phyloP scores from a whole-genome alignment of 164 flowering plant genomes.

The Umbilicus rupestris region DNA sequence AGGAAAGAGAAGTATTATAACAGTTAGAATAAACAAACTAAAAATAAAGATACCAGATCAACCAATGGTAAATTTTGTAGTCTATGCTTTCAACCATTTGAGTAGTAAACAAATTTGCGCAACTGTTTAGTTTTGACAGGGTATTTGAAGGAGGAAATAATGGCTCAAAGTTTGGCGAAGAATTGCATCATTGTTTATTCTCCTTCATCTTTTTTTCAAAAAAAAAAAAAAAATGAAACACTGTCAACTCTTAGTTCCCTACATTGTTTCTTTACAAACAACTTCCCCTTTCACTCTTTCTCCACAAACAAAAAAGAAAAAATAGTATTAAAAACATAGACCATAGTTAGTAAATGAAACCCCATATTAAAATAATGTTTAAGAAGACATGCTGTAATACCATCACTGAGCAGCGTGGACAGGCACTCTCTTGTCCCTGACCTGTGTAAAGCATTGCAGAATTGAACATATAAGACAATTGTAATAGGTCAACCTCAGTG shows the following conservation, averaged over 20 bases:
- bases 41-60: background rate
- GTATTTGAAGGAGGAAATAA: no score
- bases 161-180: no score
- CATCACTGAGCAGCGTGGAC: background rate
- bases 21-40: background rate
- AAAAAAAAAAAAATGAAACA: background rate
- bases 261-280: background rate
- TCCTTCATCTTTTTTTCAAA: no score
- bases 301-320: background rate
- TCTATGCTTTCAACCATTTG: no score
- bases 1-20: background rate
- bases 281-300: background rate
- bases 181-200: no score
- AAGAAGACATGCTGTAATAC: background rate
- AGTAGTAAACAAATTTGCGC: no score
- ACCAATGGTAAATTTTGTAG: background rate
- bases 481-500: no score
- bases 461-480: background rate
- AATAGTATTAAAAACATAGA: background rate
- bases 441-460: background rate
- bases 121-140: no score
- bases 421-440: background rate
- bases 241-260: background rate
- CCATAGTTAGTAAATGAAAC: background rate
- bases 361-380: background rate